Percentiles rank a stretch among this genome's conserved stretches.
phyloP scores from a whole-genome alignment of 2,329 filamentous ascomycete species.

The Colletotrichum abscissum region DNA sequence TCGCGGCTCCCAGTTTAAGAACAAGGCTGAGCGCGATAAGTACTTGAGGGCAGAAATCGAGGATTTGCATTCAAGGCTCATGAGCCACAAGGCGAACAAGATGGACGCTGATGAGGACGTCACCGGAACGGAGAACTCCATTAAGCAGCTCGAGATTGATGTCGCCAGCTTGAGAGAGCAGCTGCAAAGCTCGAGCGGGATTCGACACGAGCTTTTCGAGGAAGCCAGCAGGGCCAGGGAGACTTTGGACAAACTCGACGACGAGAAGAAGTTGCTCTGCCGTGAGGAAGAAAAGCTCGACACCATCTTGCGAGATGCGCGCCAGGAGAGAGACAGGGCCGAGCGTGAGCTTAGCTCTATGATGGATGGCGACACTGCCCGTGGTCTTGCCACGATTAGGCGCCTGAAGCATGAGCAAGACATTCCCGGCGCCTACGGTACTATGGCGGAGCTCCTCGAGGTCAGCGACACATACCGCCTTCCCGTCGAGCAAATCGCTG shows the following conservation, averaged over 20 bases:
- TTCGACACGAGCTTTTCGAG: slow-evolving; percentile 77
- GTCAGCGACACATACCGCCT: slow-evolving; percentile 87
- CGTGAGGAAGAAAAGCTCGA: slow-evolving; percentile 90
- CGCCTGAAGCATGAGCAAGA: slow-evolving; percentile 83
- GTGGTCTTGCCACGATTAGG: slow-evolving; percentile 87
- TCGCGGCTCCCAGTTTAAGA: slow-evolving; percentile 86
- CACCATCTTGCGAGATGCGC: slow-evolving; percentile 79
- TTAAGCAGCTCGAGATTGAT: slow-evolving; percentile 78
- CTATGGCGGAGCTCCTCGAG: slow-evolving; percentile 90
- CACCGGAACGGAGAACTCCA: slow-evolving; percentile 74
- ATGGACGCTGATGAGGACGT: slow-evolving; percentile 90
- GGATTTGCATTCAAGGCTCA: slow-evolving; percentile 80
- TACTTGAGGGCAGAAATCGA: slow-evolving; percentile 85
- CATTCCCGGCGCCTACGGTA: slow-evolving; percentile 90
- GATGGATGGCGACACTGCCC: slow-evolving; percentile 90
- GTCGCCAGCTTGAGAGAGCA: slow-evolving; percentile 76
- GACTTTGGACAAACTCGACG: slow-evolving; percentile 79
- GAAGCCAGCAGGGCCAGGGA: slow-evolving; percentile 83
- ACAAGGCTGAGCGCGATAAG: slow-evolving; percentile 87
- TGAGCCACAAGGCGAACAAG: slow-evolving; percentile 84
- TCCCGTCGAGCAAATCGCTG: slow-evolving; percentile 92
- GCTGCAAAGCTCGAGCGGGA: slow-evolving; percentile 82
- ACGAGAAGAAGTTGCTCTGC: slow-evolving; percentile 88
- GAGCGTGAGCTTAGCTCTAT: slow-evolving; percentile 83
- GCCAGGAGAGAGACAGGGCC: slow-evolving; percentile 80